These are phyloP conservation scores for Boletus pseudo-olivaceus DNA, from an alignment of 768 basidiomycete species.

Conservation along the genomic window DNA sequence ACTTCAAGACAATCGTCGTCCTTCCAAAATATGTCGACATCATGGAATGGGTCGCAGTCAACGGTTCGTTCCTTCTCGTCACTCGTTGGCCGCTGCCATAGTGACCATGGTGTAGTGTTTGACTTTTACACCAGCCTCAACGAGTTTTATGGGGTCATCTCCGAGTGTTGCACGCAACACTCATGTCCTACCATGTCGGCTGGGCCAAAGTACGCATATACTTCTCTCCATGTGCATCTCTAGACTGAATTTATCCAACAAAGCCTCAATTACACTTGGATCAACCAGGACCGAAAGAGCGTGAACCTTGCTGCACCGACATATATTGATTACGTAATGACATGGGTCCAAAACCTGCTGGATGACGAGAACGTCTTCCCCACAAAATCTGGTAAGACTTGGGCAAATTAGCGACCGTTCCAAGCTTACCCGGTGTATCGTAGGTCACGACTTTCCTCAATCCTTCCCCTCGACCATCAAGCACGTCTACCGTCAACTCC, in stretches of 20 bases:
- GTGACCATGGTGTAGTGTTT: constrained; percentile 56
- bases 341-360: constrained; percentile 89
- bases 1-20: constrained; percentile 97
- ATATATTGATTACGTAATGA: constrained; percentile 98
- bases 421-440: background rate
- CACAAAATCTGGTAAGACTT: constrained; percentile 79
- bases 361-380: constrained; percentile 96
- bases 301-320: constrained; percentile 88
- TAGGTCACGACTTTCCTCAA: constrained; percentile 84
- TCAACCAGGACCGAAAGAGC: constrained; percentile 85
- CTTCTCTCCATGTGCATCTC: background rate
- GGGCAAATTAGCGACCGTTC: background rate
- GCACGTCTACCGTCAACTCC: constrained; percentile 93
- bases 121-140: constrained; percentile 98
- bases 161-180: constrained; percentile 89
- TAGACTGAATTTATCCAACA: background rate
- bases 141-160: constrained; percentile 91
- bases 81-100: too few species aligned
- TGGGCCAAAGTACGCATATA: constrained; percentile 64
- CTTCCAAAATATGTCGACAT: constrained; percentile 93
- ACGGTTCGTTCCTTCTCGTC: constrained; percentile 56
- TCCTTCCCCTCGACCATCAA: constrained; percentile 88
- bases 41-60: constrained; percentile 97
- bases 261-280: constrained; percentile 93
- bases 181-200: constrained; percentile 92